Base-by-base conservation (phyloP, 169 alveolate genomes). In the Plasmodium ovale region DNA sequence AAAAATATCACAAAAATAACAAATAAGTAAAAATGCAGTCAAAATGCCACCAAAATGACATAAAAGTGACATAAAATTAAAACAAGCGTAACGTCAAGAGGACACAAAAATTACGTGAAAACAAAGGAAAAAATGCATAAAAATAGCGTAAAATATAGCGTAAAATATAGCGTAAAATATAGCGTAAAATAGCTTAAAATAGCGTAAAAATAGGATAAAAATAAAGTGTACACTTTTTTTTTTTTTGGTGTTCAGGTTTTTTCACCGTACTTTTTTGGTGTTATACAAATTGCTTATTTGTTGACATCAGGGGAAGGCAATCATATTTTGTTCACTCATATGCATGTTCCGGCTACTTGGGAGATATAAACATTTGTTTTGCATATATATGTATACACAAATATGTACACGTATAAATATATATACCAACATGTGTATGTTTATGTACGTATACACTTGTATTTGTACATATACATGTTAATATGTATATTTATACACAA, bases 261-360 rank as follows among this genome's bases (percentile, higher is more conserved):
- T 60, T 27, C 31, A 16, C 5, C 39, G 12, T 33, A n/a, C 31
- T n/a, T 31, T 31, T 60, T 53, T 53, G 19, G 14, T 39, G 5
- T 39, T 39, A 6, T 39, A 6, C 9, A 6, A 16, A 16, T 29
- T 27, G 25, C 12, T 27, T 60, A 27, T 60, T 60, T 59, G 25
- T 59, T 60, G 47, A 7, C 53, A 60, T 60, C 39, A 27, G 21
- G 31, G 31, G 25, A 33, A 60, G 47, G 23, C 3, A 60, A 60
- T 27, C 14, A 53, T 16, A 53, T 14, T 53, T 53, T 60, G 49
- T 29, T 60, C 71, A 60, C 25, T n/a, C 71, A 60, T 60, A 60
- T 60, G 71, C 71, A 60, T 60, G 71, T 60, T 60, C 25, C 71
- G 25, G 39, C 47, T 60, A 27, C 53, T 29, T 27, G 39, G 71